Base-by-base conservation (phyloP, 305 asterid species). In the Rubia balearica region DNA sequence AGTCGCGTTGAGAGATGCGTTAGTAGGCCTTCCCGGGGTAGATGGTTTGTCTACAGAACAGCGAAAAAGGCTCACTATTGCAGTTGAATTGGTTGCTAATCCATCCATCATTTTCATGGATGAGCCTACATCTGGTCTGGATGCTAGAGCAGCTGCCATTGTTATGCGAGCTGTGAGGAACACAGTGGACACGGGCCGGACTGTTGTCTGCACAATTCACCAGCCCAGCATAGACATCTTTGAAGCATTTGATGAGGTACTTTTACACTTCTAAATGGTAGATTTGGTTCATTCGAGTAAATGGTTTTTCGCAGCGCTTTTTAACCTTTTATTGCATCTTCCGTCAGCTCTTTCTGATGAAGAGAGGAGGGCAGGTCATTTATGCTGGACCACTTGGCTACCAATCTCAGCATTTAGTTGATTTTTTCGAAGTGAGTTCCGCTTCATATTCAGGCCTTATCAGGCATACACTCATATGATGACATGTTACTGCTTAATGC, bases 61-160 rank as follows among this genome's bases (percentile, higher is more conserved):
- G 80, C 86, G 99, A 74, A 94, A 94, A 84, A 79, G 99, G 81
- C 88, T 94, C 53, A 94, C 99, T 17, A 88, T 94, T 73, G 97
- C 99, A 0, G 97, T 94, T 6, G 99, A 94, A 75, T 79, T 94
- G 7, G 99, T 94, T 64, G 97, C 98, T 16, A 94, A 89, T 74
- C 99, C 99, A 22, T 94, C 97, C 55, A 89, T 93, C 66, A 88
- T 93, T 77, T 93, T 93, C 89, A 93, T 93, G 98, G 98, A 93
- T 73, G 98, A 93, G 63, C 98, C 97, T 6, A 93, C 98, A 16
- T 88, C 98, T 7, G 96, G 98, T 0, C 96, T 93, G 19, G 98
- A 93, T 82, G 98, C 98, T 74, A 84, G 97, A 83, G 96, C 98
- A 67, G 98, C 99, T 56, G 99, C 99, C 8, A 90, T 94, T 56